These are phyloP conservation scores for Candida tallmaniae DNA, from an alignment of 805 yeast genomes.

Conservation along the genomic window DNA sequence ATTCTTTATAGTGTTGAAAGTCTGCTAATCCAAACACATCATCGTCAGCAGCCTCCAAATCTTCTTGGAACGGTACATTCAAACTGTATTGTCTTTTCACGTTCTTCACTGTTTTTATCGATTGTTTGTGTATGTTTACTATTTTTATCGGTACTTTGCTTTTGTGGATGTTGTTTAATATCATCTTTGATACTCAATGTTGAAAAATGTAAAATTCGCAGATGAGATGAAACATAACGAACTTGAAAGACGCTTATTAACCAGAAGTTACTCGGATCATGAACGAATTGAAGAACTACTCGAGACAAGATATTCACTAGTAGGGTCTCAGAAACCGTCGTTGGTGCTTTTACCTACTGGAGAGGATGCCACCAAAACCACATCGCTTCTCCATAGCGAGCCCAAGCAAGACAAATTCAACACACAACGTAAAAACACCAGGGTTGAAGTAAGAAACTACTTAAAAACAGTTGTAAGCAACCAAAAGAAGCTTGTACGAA, in stretches of 20 bases:
- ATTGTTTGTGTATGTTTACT: too few relatives aligned
- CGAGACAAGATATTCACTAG: slow-evolving; percentile 40
- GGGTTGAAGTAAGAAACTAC: slow-evolving; percentile 41
- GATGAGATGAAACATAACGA: slow-evolving; percentile 36
- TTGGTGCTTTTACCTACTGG: slow-evolving; percentile 38
- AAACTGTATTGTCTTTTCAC: slow-evolving; percentile 1
- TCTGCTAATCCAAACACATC: slow-evolving; percentile 36
- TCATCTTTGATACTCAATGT: too few relatives aligned
- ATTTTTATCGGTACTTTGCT: too few relatives aligned
- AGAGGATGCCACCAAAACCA: slow-evolving; percentile 14
- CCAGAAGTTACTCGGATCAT: slow-evolving; percentile 38
- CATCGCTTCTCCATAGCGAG: slow-evolving; percentile 16
- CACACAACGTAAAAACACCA: slow-evolving; percentile 23
- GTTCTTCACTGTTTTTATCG: background rate
- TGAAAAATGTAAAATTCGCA: too few relatives aligned
- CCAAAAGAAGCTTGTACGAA: slow-evolving; percentile 37
- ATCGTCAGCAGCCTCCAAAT: slow-evolving; percentile 25
- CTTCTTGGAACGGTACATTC: slow-evolving; percentile 38
- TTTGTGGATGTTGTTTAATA: too few relatives aligned
- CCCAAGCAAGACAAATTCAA: slow-evolving; percentile 12
- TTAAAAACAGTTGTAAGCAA: slow-evolving; percentile 30
- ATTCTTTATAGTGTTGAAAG: slow-evolving; percentile 34
- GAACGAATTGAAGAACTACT: slow-evolving; percentile 37
- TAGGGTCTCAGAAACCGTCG: slow-evolving; percentile 45
- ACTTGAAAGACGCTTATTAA: slow-evolving; percentile 44